A percentile compares a stretch with the other conserved stretches of the same genome.
Evolutionary conservation across 108 stramenopile species (phyloP).

Genomic region (Fragilariopsis cylindrus): DNA sequence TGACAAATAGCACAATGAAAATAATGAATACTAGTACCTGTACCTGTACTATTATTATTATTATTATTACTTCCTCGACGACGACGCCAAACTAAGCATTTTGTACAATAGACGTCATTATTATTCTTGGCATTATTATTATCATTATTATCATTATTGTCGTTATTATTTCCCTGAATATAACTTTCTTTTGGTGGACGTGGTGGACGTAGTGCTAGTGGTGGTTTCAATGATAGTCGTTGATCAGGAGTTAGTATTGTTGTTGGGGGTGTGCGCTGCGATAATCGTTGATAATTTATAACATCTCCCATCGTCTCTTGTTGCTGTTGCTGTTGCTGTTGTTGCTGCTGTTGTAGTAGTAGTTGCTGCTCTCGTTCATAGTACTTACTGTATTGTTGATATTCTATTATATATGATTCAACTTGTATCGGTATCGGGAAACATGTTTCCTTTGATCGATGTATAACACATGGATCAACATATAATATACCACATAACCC

Average conservation of each 20-base stretch:
- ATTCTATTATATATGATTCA: background rate
- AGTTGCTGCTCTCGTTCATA: background rate
- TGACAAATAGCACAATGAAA: conserved; percentile 36
- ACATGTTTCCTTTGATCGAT: conserved; percentile 23
- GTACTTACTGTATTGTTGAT: background rate
- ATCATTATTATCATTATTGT: background rate
- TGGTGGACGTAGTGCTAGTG: conserved; percentile 7
- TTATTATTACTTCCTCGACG: background rate
- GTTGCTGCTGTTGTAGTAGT: background rate
- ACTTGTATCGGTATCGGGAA: conserved; percentile 28
- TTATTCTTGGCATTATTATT: background rate
- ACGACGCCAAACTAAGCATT: conserved; percentile 33
- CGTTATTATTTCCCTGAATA: background rate
- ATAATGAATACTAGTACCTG: background rate
- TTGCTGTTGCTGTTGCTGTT: background rate
- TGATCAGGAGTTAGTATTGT: too few relatives aligned
- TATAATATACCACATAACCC: conserved; percentile 2
- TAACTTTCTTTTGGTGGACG: background rate
- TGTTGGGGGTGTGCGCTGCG: too few relatives aligned
- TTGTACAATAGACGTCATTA: conserved; percentile 23
- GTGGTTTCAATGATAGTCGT: background rate
- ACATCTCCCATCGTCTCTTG: background rate
- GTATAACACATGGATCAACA: conserved; percentile 31
- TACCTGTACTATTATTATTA: too few relatives aligned
- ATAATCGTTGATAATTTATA: too few relatives aligned